phyloP scores from a whole-genome alignment of 768 basidiomycete species.

The Cantharellus cinnabarinus region DNA sequence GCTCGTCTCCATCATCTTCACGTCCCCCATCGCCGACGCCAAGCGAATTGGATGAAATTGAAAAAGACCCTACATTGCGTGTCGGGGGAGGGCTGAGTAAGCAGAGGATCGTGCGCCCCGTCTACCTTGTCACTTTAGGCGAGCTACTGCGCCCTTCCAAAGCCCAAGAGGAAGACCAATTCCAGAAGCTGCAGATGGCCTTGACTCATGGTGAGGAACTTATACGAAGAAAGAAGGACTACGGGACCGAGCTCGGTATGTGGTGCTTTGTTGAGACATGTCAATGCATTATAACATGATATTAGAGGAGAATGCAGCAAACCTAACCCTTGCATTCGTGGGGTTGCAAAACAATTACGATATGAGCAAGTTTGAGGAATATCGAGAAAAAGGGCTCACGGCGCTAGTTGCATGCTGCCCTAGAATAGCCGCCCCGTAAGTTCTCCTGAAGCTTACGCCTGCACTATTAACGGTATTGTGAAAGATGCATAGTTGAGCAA shows the following conservation, averaged over 20 bases:
- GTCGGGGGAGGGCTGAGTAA: constrained; percentile 30
- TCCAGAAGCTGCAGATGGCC: constrained; percentile 62
- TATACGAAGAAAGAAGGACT: constrained; percentile 63
- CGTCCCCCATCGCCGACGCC: constrained; percentile 66
- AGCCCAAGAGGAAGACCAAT: constrained; percentile 41
- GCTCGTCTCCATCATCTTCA: constrained; percentile 37
- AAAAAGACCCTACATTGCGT: constrained; percentile 64
- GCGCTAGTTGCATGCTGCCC: constrained; percentile 73
- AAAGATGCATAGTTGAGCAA: constrained; percentile 68
- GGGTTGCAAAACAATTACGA: constrained; percentile 70
- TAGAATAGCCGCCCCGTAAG: constrained; percentile 60
- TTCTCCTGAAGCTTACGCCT: constrained; percentile 8
- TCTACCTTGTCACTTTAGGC: constrained; percentile 75
- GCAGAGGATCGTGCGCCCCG: constrained; percentile 53
- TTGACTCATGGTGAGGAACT: constrained; percentile 62
- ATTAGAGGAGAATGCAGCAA: constrained; percentile 75
- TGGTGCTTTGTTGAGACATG: not conserved
- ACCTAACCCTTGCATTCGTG: constrained; percentile 52
- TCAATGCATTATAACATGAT: not conserved
- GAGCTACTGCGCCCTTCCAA: constrained; percentile 47
- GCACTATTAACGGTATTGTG: not conserved
- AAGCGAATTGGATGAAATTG: constrained; percentile 62
- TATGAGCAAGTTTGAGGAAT: constrained; percentile 53
- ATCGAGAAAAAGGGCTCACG: constrained; percentile 53
- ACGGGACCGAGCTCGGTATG: constrained; percentile 73